phyloP scores from a whole-genome alignment of 2,329 filamentous ascomycete genomes.

The Epichloe baconii region DNA sequence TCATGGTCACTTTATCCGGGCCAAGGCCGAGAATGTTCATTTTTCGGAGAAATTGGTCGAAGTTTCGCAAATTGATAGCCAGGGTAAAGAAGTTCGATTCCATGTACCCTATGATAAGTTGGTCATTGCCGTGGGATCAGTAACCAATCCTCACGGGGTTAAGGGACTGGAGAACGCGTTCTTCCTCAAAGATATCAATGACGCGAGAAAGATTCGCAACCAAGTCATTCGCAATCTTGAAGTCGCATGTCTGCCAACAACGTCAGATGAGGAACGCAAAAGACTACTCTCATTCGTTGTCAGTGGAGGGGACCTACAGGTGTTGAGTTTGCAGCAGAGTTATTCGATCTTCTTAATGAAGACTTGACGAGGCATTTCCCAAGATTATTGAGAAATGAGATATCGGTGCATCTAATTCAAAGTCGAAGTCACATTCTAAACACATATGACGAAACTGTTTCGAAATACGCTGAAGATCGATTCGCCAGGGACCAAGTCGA shows the following conservation, averaged over 20 bases:
- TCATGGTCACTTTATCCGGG: conserved; percentile 80
- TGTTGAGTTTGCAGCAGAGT: conserved; percentile 92
- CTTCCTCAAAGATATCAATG: conserved; percentile 90
- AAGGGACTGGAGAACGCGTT: conserved; percentile 87
- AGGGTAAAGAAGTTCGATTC: conserved; percentile 66
- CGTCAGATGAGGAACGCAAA: conserved; percentile 71
- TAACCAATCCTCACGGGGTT: conserved; percentile 90
- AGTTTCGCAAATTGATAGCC: conserved; percentile 56
- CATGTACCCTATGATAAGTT: conserved; percentile 98
- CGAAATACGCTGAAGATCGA: conserved; percentile 78
- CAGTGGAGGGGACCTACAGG: conserved; percentile 92
- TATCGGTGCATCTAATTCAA: conserved; percentile 94
- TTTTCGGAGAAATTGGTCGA: conserved; percentile 88
- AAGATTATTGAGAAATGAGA: conserved; percentile 84
- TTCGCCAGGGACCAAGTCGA: conserved; percentile 87
- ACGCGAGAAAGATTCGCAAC: conserved; percentile 82
- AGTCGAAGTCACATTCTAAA: conserved; percentile 91
- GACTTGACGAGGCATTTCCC: conserved; percentile 78
- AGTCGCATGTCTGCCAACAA: conserved; percentile 83
- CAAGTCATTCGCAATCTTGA: conserved; percentile 83
- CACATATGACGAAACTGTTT: conserved; percentile 92
- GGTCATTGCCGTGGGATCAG: conserved; percentile 80
- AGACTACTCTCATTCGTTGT: conserved; percentile 91
- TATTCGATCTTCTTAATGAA: conserved; percentile 93
- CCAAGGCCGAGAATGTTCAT: conserved; percentile 75